Evolutionary conservation across 352 stramenopile species (phyloP).

Genomic region (Phytophthora agathidicida): DNA sequence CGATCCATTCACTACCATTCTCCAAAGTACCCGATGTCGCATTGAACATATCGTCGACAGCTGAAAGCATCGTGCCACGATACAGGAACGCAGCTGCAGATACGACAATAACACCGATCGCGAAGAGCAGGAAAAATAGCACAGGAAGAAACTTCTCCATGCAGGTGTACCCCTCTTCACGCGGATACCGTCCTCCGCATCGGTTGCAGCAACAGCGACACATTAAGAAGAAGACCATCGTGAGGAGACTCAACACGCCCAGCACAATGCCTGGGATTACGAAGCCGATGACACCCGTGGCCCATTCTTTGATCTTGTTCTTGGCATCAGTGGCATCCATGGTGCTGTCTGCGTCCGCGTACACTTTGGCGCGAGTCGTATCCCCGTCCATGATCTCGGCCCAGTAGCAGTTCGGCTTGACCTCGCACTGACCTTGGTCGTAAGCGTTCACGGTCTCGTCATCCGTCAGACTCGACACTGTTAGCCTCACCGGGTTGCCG

Average conservation of each 20-base stretch:
- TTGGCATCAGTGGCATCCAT: constrained; percentile 32
- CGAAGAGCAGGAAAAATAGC: constrained; percentile 71
- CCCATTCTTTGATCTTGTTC: constrained; percentile 52
- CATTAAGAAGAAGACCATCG: constrained; percentile 76
- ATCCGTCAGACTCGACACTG: constrained; percentile 26
- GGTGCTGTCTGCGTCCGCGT: constrained; percentile 38
- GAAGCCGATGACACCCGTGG: constrained; percentile 55
- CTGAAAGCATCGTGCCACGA: constrained; percentile 50
- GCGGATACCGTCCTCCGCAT: constrained; percentile 58
- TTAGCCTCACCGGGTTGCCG: constrained; percentile 37
- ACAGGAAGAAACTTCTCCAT: constrained; percentile 72
- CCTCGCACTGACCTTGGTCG: constrained; percentile 43
- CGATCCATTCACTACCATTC: constrained; percentile 48
- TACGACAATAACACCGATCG: constrained; percentile 50
- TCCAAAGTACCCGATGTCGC: constrained; percentile 41
- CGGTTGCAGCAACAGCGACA: constrained; percentile 81
- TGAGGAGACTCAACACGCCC: constrained; percentile 61
- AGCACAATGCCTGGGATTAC: constrained; percentile 64
- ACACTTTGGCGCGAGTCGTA: constrained; percentile 37
- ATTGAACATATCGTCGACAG: constrained; percentile 55
- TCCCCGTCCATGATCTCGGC: constrained; percentile 33
- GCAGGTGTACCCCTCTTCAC: constrained; percentile 69
- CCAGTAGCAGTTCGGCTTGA: constrained; percentile 78
- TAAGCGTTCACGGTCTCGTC: constrained; percentile 38
- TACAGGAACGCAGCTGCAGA: constrained; percentile 62